phyloP scores from a whole-genome alignment of 2,329 filamentous ascomycete genomes.

The Aspergillus chevalieri region DNA sequence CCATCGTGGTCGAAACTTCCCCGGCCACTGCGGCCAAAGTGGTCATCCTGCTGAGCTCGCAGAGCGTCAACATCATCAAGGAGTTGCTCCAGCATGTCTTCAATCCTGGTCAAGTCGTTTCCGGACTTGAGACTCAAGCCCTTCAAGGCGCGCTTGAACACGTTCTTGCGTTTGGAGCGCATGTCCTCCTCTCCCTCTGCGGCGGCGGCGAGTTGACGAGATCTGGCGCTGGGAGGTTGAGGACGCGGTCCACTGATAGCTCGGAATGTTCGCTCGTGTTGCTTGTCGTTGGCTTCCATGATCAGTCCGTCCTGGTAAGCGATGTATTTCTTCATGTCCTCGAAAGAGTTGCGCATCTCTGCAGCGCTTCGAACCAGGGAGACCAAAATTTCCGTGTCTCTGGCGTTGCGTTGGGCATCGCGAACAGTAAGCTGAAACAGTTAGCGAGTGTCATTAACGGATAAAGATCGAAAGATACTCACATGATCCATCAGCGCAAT shows the following conservation, averaged over 20 bases:
- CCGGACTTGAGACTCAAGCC: slow-evolving; percentile 81
- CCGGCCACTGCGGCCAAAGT: slow-evolving; percentile 15
- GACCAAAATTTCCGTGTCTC: slow-evolving; percentile 93
- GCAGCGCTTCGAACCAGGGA: slow-evolving; percentile 88
- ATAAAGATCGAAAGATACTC: slow-evolving; percentile 31
- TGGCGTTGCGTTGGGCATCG: slow-evolving; percentile 90
- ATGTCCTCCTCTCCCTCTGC: slow-evolving; percentile 52
- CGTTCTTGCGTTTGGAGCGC: slow-evolving; percentile 75
- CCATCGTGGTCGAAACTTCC: slow-evolving; percentile 63
- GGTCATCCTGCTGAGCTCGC: slow-evolving; percentile 52
- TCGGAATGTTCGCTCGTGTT: slow-evolving; percentile 79
- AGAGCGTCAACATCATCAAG: slow-evolving; percentile 85
- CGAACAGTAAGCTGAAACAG: slow-evolving; percentile 71
- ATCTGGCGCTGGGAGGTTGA: slow-evolving; percentile 63
- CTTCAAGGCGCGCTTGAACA: slow-evolving; percentile 92
- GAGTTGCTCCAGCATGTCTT: slow-evolving; percentile 86
- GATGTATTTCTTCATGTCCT: slow-evolving; percentile 89
- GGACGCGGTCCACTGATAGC: slow-evolving; percentile 81
- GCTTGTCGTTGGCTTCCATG: slow-evolving; percentile 77
- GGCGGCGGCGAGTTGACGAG: slow-evolving; percentile 41
- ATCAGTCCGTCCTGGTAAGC: slow-evolving; percentile 85
- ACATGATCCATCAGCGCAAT: slow-evolving; percentile 95
- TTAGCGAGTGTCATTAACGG: slow-evolving; percentile 18
- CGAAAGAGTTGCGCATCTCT: slow-evolving; percentile 95
- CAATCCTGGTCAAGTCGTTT: slow-evolving; percentile 80